phyloP scores from a whole-genome alignment of 768 basidiomycete species.

The Naematelia aurantialba region DNA sequence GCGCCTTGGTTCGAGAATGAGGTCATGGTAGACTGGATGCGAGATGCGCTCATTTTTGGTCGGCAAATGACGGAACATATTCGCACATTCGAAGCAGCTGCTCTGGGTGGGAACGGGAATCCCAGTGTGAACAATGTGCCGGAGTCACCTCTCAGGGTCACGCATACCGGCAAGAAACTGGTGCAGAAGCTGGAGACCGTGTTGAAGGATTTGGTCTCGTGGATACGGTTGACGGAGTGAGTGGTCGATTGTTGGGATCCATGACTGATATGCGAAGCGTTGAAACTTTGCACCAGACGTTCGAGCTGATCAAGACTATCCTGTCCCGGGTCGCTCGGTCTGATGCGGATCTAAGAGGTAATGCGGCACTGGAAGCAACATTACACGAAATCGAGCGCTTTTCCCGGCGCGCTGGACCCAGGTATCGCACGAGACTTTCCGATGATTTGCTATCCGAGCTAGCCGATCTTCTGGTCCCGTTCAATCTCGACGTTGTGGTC shows the following conservation, averaged over 20 bases:
- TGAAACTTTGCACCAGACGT: conserved; percentile 85
- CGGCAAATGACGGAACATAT: conserved; percentile 78
- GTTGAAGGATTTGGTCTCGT: conserved; percentile 71
- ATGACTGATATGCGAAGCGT: conserved; percentile 18
- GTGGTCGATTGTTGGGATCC: conserved; percentile 11
- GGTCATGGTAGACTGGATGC: conserved; percentile 95
- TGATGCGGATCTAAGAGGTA: conserved; percentile 49
- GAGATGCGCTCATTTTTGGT: conserved; percentile 91
- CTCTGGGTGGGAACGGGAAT: conserved; percentile 50
- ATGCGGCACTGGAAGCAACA: conserved; percentile 51
- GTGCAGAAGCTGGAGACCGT: conserved; percentile 72
- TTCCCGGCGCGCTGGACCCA: conserved; percentile 34
- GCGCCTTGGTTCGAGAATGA: conserved; percentile 70
- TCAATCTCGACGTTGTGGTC: conserved; percentile 51
- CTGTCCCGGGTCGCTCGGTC: conserved; percentile 71
- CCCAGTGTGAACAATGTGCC: conserved; percentile 11
- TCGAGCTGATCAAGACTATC: conserved; percentile 72
- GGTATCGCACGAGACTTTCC: conserved; percentile 41
- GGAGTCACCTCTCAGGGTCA: conserved; percentile 55
- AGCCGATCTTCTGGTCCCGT: conserved; percentile 63
- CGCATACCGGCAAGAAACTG: conserved; percentile 68
- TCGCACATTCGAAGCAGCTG: conserved; percentile 70
- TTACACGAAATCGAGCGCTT: conserved; percentile 62
- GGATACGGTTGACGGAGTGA: conserved; percentile 88
- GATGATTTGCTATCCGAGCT: conserved; percentile 61